Evolutionary conservation across 768 basidiomycete genomes (phyloP).

Genomic region (Glaciozyma martinii): DNA sequence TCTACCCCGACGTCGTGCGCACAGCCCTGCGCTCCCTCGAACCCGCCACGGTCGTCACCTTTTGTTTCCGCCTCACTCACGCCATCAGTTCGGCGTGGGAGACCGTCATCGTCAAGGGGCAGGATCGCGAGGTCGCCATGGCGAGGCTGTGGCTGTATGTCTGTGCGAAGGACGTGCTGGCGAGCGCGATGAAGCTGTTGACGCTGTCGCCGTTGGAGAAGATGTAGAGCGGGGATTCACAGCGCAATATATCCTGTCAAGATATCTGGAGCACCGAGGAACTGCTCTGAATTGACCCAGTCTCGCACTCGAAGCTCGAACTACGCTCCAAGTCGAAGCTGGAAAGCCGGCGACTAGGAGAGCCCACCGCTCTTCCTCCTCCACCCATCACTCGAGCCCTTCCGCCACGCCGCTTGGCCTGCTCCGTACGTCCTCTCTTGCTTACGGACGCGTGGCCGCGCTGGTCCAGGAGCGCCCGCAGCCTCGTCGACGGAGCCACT

Average conservation of each 20-base stretch:
- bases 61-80: slow-evolving; percentile 68
- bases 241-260: not conserved
- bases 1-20: slow-evolving; percentile 85
- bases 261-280: not conserved
- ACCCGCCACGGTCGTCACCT: slow-evolving; percentile 85
- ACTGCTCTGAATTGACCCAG: no score
- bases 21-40: slow-evolving; percentile 76
- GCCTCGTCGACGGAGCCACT: no score
- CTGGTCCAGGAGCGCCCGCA: no score
- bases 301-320: no score
- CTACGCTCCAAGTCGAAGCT: no score
- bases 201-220: slow-evolving; percentile 83
- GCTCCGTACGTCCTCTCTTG: no score
- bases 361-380: no score
- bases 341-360: no score
- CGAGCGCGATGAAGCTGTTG: slow-evolving; percentile 71
- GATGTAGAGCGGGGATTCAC: slow-evolving; percentile 55
- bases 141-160: slow-evolving; percentile 85
- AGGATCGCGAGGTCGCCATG: slow-evolving; percentile 62
- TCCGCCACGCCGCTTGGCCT: no score
- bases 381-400: no score
- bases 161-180: slow-evolving; percentile 81
- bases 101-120: slow-evolving; percentile 72
- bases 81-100: slow-evolving; percentile 91
- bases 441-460: no score